Base-by-base conservation (phyloP, 768 basidiomycete species). In the Rubroboletus pulcherrimus region DNA sequence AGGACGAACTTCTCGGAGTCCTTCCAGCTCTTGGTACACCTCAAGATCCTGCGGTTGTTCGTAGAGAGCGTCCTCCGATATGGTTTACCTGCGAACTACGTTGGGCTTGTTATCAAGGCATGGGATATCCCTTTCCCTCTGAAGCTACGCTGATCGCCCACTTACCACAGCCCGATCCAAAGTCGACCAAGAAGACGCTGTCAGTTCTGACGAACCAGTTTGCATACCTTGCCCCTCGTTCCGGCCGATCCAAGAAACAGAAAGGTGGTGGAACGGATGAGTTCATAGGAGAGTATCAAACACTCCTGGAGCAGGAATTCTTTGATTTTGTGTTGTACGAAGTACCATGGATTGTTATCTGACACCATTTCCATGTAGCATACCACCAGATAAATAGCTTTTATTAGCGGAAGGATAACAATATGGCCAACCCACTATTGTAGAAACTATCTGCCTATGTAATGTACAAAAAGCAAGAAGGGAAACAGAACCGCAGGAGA, bases 1-100 rank as follows among this genome's bases (percentile, higher is more conserved):
- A 81, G 97, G 52, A 97, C 92, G 50, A 98, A 96, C 73, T 99
- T 98, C 71, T 95, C 94, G 0, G 97, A 99, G 75, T 86, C 94
- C 6, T 93, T 94, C 75, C 92, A 98, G 70, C 78, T 96, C 50
- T 79, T 98, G 19, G 91, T 95, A 0, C 97, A 98, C 66, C 78
- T 98, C 62, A 98, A 98, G 73, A 81, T 96, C 48, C 73, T 97
- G 15, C 86, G 93, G 10, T 76, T 97, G 15, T 98, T 95, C 64
- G 86, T 96, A 21, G 97, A 99, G 74, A 94, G 92, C 54, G 95
- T 98, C 19, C 79, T 99, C 41, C 82, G 96, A 62, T 98, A 98
- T 69, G 97, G 97, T 51, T 77, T 98, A 10, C 97, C 97, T 5
- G 92, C 95, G 1, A 87, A 91, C 63, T 99, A 96, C 70, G 75